phyloP scores from a whole-genome alignment of 768 basidiomycete genomes.

The Phylloporus sp. region DNA sequence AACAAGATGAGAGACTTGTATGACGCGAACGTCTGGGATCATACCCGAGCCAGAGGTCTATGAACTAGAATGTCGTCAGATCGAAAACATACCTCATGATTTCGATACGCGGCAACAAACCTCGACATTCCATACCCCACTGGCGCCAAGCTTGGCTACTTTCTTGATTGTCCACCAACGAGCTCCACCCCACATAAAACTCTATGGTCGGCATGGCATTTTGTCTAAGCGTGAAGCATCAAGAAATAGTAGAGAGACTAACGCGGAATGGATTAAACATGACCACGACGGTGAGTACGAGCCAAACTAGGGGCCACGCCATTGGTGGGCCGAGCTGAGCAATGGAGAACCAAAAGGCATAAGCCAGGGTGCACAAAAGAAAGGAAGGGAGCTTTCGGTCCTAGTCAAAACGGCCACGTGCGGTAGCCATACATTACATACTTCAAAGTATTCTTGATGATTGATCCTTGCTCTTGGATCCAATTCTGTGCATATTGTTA shows the following conservation, averaged over 20 bases:
- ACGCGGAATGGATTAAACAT: slow-evolving; percentile 76
- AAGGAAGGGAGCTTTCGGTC: slow-evolving; percentile 66
- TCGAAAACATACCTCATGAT: background rate
- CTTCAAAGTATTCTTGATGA: slow-evolving; percentile 71
- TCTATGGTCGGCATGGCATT: slow-evolving; percentile 24
- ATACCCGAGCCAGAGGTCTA: slow-evolving; percentile 89
- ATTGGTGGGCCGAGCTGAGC: slow-evolving; percentile 62
- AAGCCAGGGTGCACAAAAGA: slow-evolving; percentile 66
- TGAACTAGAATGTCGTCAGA: slow-evolving; percentile 44
- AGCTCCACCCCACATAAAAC: slow-evolving; percentile 30
- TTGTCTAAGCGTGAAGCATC: too few species aligned
- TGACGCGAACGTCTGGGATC: slow-evolving; percentile 12
- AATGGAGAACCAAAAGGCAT: slow-evolving; percentile 85
- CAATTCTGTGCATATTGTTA: slow-evolving; percentile 46
- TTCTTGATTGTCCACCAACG: slow-evolving; percentile 80
- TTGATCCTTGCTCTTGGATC: slow-evolving; percentile 69
- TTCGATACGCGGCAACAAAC: slow-evolving; percentile 32
- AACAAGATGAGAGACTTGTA: slow-evolving; percentile 4
- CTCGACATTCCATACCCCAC: slow-evolving; percentile 73
- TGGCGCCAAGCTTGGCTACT: slow-evolving; percentile 55
- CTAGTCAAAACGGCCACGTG: background rate
- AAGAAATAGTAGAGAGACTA: slow-evolving; percentile 1
- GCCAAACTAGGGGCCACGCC: slow-evolving; percentile 80
- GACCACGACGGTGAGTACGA: slow-evolving; percentile 52
- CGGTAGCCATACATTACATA: slow-evolving; percentile 25